Conservation (phyloP, 2,329 filamentous ascomycete species). For the Monosporascus sp. region DNA sequence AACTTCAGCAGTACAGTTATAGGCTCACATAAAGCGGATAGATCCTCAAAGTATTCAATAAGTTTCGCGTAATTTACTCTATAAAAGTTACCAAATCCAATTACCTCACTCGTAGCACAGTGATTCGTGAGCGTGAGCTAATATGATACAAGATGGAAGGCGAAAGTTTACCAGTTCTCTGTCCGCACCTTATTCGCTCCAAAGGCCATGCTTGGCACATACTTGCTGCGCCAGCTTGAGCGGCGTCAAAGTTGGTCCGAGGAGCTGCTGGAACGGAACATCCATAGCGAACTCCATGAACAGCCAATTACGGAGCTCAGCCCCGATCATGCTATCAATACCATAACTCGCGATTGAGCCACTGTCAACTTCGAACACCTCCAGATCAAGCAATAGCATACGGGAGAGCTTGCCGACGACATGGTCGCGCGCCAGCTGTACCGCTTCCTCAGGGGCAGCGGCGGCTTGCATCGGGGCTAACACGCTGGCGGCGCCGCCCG, state of each 20-base stretch:
- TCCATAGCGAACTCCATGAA: slow-evolving; percentile 29
- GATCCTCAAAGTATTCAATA: no score
- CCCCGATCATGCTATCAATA: slow-evolving; percentile 29
- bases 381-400: slow-evolving; percentile 15
- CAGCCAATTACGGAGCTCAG: slow-evolving; percentile 29
- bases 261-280: slow-evolving; percentile 30
- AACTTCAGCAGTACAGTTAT: no score
- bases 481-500: slow-evolving; percentile 7
- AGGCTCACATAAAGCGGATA: no score
- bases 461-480: slow-evolving; percentile 11
- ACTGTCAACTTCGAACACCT: slow-evolving; percentile 7
- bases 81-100: no score
- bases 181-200: no score
- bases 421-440: slow-evolving; percentile 15
- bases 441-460: slow-evolving; percentile 6
- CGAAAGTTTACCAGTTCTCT: no score
- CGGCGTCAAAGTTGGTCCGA: slow-evolving; percentile 13
- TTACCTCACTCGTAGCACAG: no score
- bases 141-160: no score
- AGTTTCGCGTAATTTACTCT: no score
- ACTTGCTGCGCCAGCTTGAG: slow-evolving; percentile 9
- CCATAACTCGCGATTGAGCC: slow-evolving; percentile 19
- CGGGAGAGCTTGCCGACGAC: slow-evolving; percentile 14
- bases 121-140: no score
- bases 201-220: not conserved